Percentiles rank a stretch among this genome's conserved stretches.
Conservation (phyloP, 495 filamentous ascomycete genomes). For the Aspergillus sparsus region DNA sequence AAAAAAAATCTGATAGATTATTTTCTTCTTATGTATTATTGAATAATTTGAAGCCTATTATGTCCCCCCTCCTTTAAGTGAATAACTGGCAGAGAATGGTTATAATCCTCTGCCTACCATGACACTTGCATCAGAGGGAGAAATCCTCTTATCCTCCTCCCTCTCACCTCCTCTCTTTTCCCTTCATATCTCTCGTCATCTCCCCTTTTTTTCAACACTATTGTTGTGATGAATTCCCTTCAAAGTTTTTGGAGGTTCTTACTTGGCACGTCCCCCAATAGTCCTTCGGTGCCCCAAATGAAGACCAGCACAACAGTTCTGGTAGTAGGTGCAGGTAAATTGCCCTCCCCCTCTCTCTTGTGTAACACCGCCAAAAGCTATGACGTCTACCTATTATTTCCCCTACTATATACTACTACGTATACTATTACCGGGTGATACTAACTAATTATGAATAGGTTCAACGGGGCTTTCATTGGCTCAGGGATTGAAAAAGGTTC, state of each 20-base stretch:
- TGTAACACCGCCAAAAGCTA: too few species aligned
- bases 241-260: constrained; percentile 4
- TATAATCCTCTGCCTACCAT: not conserved
- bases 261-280: not conserved
- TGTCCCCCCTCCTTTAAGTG: not conserved
- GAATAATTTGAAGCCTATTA: not conserved
- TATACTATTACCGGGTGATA: not conserved
- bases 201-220: not conserved
- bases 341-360: too few species aligned
- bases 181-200: not conserved
- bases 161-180: not conserved
- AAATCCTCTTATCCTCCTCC: not conserved
- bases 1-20: not conserved
- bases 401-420: too few species aligned
- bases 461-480: constrained; percentile 43
- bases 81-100: not conserved
- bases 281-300: not conserved
- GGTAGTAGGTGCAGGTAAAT: constrained; percentile 27
- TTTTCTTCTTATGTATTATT: not conserved
- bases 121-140: not conserved
- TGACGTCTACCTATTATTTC: too few species aligned
- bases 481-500: constrained; percentile 49
- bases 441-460: constrained; percentile 24
- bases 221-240: constrained; percentile 6
- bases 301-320: constrained; percentile 18